Evolutionary conservation across 768 basidiomycete genomes (phyloP).

Genomic region (Cantharellus cinnabarinus): DNA sequence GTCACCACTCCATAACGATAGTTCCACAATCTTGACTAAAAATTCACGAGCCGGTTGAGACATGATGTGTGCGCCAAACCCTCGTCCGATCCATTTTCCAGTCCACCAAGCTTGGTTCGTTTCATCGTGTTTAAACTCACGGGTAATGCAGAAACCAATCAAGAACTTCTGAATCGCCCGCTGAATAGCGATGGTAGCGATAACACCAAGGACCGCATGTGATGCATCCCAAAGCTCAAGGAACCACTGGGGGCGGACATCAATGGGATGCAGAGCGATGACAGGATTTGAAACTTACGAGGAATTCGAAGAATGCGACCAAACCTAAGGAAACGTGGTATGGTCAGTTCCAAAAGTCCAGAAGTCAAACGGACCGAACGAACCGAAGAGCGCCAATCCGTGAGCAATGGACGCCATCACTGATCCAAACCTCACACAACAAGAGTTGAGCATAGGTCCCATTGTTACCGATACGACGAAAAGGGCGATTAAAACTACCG

Average conservation of each 20-base stretch:
- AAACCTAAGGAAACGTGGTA: slow-evolving; percentile 17
- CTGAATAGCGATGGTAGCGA: slow-evolving; percentile 81
- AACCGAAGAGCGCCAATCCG: slow-evolving; percentile 53
- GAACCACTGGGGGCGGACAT: slow-evolving; percentile 48
- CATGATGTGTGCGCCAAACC: slow-evolving; percentile 75
- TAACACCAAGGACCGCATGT: slow-evolving; percentile 83
- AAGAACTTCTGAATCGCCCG: slow-evolving; percentile 84
- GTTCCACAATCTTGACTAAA: slow-evolving; percentile 91
- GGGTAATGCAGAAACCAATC: slow-evolving; percentile 83
- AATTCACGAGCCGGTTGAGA: slow-evolving; percentile 97
- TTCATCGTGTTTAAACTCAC: slow-evolving; percentile 99
- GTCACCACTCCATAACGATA: slow-evolving; percentile 90
- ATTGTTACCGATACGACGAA: slow-evolving; percentile 85
- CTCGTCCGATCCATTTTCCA: slow-evolving; percentile 89
- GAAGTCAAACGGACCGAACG: slow-evolving; percentile 3
- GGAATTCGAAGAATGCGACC: slow-evolving; percentile 89
- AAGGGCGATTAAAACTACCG: slow-evolving; percentile 60
- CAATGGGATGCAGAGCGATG: slow-evolving; percentile 2
- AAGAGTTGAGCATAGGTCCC: slow-evolving; percentile 71
- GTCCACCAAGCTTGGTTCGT: slow-evolving; percentile 99
- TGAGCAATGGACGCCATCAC: slow-evolving; percentile 86
- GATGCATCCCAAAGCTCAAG: slow-evolving; percentile 80
- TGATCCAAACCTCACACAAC: slow-evolving; percentile 78
- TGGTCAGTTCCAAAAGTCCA: not conserved
- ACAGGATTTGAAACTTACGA: slow-evolving; percentile 31